A percentile compares a stretch with the other conserved stretches of the same genome.
phyloP scores from a whole-genome alignment of 805 yeast species.

The Metschnikowia picachoensis region DNA sequence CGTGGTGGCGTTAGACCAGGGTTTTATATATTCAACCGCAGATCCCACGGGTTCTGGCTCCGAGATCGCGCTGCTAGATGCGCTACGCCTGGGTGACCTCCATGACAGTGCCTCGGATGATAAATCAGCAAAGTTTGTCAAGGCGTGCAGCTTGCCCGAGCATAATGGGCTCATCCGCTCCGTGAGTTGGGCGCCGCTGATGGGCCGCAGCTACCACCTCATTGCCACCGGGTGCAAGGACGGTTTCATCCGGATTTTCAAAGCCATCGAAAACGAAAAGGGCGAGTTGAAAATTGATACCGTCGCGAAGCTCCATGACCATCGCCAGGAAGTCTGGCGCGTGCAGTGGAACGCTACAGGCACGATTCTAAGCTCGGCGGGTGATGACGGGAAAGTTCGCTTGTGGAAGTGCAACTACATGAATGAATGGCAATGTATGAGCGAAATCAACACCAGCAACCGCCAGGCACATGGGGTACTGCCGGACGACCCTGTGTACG shows the following conservation, averaged over 20 bases:
- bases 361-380: constrained; percentile 86
- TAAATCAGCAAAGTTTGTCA: constrained; percentile 38
- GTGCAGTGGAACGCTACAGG: constrained; percentile 96
- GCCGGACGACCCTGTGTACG: no score
- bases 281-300: constrained; percentile 47
- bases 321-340: constrained; percentile 89
- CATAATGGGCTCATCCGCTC: constrained; percentile 85
- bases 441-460: constrained; percentile 46
- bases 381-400: constrained; percentile 90
- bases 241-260: constrained; percentile 84
- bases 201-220: constrained; percentile 84
- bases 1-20: constrained; percentile 84
- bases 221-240: constrained; percentile 96
- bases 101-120: constrained; percentile 12
- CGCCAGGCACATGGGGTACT: constrained; percentile 12
- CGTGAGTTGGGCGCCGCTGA: constrained; percentile 94
- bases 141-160: constrained; percentile 68
- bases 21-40: constrained; percentile 55
- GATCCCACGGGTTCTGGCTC: background rate
- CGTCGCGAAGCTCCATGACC: constrained; percentile 68
- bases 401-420: constrained; percentile 88
- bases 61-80: background rate
- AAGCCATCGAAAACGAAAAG: constrained; percentile 47
- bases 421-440: constrained; percentile 87
- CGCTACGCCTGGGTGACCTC: constrained; percentile 2